Evolutionary conservation across 805 yeast genomes (phyloP).

Genomic region (Yamadazyma laniorum): DNA sequence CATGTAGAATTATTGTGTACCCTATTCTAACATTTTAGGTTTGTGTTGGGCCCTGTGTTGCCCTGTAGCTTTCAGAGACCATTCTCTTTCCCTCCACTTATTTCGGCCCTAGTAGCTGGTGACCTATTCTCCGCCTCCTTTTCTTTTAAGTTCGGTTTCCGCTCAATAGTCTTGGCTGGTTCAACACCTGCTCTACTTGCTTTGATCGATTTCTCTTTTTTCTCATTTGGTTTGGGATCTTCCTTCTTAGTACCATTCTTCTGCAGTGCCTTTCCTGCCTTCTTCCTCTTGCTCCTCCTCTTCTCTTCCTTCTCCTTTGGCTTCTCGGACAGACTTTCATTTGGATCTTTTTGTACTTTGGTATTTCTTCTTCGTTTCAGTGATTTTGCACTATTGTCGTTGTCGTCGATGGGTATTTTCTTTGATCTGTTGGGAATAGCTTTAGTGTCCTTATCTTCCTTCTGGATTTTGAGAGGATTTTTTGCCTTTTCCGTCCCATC

Average conservation of each 20-base stretch:
- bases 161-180: neutral
- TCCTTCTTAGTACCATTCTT: neutral
- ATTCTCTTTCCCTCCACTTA: neutral
- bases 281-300: neutral
- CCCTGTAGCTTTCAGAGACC: neutral
- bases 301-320: neutral
- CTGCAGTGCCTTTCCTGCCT: slow-evolving; percentile 5
- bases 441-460: too few relatives aligned
- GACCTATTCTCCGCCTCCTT: neutral
- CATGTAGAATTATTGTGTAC: too few relatives aligned
- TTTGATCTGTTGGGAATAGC: too few relatives aligned
- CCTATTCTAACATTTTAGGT: too few relatives aligned
- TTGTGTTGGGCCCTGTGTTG: too few relatives aligned
- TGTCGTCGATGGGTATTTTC: too few relatives aligned
- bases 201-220: neutral
- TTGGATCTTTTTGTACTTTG: too few relatives aligned
- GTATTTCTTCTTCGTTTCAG: neutral
- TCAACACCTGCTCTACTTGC: neutral
- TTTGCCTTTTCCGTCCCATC: slow-evolving; percentile 5
- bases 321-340: too few relatives aligned
- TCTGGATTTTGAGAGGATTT: neutral
- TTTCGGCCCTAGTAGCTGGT: neutral
- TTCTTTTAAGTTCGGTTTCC: neutral
- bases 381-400: too few relatives aligned
- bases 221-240: neutral